Evolutionary conservation across 352 stramenopile species (phyloP).

Genomic region (Pythium plurisporium): DNA sequence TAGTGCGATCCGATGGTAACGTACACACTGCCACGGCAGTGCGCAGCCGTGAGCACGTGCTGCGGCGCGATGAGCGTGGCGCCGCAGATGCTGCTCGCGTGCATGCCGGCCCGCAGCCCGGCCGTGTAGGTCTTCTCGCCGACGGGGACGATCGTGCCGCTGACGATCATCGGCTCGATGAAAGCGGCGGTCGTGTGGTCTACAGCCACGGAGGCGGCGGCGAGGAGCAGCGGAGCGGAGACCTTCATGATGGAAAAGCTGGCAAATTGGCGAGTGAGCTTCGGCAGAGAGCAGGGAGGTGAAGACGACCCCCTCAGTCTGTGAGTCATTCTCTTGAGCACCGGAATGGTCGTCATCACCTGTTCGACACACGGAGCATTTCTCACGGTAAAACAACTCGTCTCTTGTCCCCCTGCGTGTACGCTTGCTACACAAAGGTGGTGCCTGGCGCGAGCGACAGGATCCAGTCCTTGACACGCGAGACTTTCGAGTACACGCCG

Average conservation of each 20-base stretch:
- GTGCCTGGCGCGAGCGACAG: conserved; percentile 23
- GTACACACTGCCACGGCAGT: conserved; percentile 48
- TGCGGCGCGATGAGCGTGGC: conserved; percentile 60
- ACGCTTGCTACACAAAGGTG: conserved; percentile 1
- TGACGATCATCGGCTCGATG: conserved; percentile 37
- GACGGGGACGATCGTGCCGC: conserved; percentile 32
- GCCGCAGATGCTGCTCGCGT: conserved; percentile 42
- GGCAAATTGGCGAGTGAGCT: too few species aligned
- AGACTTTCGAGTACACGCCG: conserved; percentile 53
- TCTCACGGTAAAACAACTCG: too few species aligned
- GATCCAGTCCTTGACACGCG: conserved; percentile 42
- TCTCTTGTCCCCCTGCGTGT: too few species aligned
- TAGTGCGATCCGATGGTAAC: conserved; percentile 55
- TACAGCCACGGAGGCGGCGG: too few species aligned
- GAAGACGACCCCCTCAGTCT: too few species aligned
- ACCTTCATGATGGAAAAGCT: too few species aligned
- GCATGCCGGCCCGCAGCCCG: conserved; percentile 29
- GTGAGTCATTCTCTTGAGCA: too few species aligned
- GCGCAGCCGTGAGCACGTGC: conserved; percentile 57
- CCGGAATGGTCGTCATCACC: too few species aligned
- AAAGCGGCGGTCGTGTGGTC: too few species aligned
- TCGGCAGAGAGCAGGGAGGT: too few species aligned
- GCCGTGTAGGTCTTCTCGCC: conserved; percentile 46
- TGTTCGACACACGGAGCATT: too few species aligned
- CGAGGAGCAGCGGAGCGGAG: too few species aligned